Base-by-base conservation (phyloP, 2,329 filamentous ascomycete species). In the Fusarium poae region DNA sequence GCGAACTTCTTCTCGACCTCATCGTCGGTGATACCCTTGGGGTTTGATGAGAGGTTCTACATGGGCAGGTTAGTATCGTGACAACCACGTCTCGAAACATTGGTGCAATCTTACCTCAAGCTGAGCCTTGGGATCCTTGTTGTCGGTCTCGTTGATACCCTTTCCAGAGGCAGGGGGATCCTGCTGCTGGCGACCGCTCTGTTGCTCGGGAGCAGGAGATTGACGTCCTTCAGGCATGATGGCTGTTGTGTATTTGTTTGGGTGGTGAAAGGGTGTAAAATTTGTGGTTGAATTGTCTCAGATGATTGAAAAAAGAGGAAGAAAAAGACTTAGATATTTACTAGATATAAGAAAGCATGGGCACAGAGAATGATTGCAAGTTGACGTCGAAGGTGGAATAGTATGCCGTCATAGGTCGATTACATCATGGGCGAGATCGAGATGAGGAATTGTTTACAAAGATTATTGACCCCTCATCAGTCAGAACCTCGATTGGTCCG, bases 191-290 rank as follows among this genome's bases (percentile, higher is more conserved):
- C 83, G 80, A 62, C 87, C 89, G 37, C 84, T 82, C 80, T 93
- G 92, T 71, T 79, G 77, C 82, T 92, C 89, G 29, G 92, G 92
- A 53, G 89, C 82, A 66, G 93, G 94, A 32, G 93, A 97, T 81
- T 97, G 87, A 76, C 90, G 89, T 78, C 92, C 91, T 80, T 86
- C 80, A 76, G 91, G 89, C 91, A 93, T 93, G 75, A 69, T 89
- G 65, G 69, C 72, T 74, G 69, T 78, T 37, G 43, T 62, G 51
- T 21, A 30, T 63, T 50, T 52, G 53, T 65, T 43, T 49, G 34
- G 48, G 46, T 62, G n/a, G 23, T 35, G 40, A 42, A 25, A 42
- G 21, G 32, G 42, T 50, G 23, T 10, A 5, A n/a, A 32, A 20
- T 23, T 62, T 59, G 12, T 35, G 42, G 27, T 27, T 27, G 34